Base-by-base conservation (phyloP, 495 filamentous ascomycete genomes). In the Daldinia caldariorum region DNA sequence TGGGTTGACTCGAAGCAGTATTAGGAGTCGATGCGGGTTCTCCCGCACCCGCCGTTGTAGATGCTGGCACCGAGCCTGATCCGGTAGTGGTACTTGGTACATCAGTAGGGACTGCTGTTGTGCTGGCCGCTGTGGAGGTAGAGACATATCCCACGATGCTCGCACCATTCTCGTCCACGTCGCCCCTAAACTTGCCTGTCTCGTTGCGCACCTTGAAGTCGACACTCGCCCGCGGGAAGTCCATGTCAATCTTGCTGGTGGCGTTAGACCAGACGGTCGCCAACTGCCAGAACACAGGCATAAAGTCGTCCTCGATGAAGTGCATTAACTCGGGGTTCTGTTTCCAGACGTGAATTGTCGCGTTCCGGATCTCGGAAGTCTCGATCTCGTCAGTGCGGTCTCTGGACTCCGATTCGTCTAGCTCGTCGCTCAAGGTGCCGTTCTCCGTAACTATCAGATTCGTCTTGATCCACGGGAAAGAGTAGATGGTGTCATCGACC, bases 141-240 rank as follows among this genome's bases (percentile, higher is more conserved):
- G 41, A 45, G 41, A 45, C 41, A 45, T 45, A 45, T 8, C 41
- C 41, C 6, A 7, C 16, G 9, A 45, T 45, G 3, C 31, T 43
- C 8, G 58, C 57, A 4, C 62, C 63, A 37, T 66, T 63, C 20
- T 41, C 62, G 34, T 71, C 58, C 9, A 62, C 53, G 18, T 54
- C 68, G 31, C 37, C 54, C 32, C 61, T 14, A 16, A 22, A 31
- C 16, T 10, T 13, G 31, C 59, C 67, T 29, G 67, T 70, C 61
- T 51, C 61, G 22, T 70, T 70, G 9, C 35, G 61, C 16, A 63
- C 22, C 57, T 65, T 65, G 37, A 70, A 61, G 41, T 65, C 61
- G 3, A 66, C 35, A 20, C 50, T 66, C 8, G 61, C 61, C 18
- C 50, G 67, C 38, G 26, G n/a, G 57, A 65, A 65, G 56, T 61